Evolutionary conservation across 441 rosid species (phyloP), one percentile per base, ranked within the genome.

Genomic region (Populus hybrid): DNA sequence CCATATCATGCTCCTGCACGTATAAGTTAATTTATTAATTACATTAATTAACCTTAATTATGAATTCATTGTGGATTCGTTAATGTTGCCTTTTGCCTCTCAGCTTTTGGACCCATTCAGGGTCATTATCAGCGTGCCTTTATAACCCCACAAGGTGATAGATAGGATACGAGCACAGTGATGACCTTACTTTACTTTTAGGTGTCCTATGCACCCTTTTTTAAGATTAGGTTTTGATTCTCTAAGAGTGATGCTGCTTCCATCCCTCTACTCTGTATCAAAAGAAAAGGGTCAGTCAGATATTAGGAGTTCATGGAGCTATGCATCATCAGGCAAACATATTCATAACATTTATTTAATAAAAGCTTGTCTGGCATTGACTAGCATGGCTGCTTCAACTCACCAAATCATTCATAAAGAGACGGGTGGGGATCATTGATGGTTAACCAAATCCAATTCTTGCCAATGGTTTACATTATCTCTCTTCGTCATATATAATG

Each of bases 91-190:
- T 68, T 68, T 32, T 68, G 38, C 18, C 35, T 32, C 32, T 38
- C 32, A 36, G 18, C 5, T 12, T 32, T 67, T 67, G 67, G 67
- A 63, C 24, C 24, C 67, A 11, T 21, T 63, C 8, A 14, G 46
- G 21, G 77, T 85, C 85, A 53, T 72, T 75, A 57, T 86, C 87
- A 70, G 86, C 82, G 76, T 81, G 85, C 74, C 79, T 75, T 76
- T 81, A 61, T 40, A 77, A 42, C 21, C 74, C 63, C 40, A 67
- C 8, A 67, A 67, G n/a, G 50, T 20, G 67, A 67, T 67, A 57
- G 18, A 67, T 67, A 57, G 18, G 53, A 28, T 72, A 68, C 59
- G 6, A 5, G 38, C 38, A 35, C 6, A 35, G 10, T 2, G 63
- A 75, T 66, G 78, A 82, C 50, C 73, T 84, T 71, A 42, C 50